Evolutionary conservation across 768 basidiomycete species (phyloP).

Genomic region (Exidia glandulosa): DNA sequence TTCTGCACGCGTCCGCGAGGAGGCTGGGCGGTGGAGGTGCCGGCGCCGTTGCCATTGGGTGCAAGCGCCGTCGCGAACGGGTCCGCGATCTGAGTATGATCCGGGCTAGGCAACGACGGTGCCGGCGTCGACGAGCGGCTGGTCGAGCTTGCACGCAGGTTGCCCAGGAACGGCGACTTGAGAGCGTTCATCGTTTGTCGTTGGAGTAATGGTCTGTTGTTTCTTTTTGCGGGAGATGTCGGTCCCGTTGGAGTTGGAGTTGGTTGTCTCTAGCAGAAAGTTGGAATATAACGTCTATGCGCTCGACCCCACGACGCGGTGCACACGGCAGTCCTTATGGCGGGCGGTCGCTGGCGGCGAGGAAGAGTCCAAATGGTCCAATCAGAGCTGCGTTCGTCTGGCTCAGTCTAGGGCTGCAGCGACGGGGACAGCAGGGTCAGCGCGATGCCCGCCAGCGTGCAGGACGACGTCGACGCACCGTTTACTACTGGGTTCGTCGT

Average conservation of each 20-base stretch:
- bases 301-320: constrained; percentile 34
- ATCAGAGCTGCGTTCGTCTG: constrained; percentile 32
- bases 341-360: constrained; percentile 65
- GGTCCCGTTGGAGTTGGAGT: constrained; percentile 11
- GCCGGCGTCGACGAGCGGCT: constrained; percentile 53
- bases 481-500: neutral
- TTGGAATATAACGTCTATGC: constrained; percentile 9
- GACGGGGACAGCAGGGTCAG: neutral
- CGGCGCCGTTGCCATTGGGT: constrained; percentile 32
- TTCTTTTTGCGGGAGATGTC: constrained; percentile 14
- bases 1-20: constrained; percentile 38
- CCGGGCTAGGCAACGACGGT: neutral
- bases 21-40: constrained; percentile 16
- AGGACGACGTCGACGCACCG: neutral
- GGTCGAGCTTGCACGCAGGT: constrained; percentile 25
- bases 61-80: constrained; percentile 11
- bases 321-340: constrained; percentile 39
- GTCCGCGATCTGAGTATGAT: neutral
- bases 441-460: neutral
- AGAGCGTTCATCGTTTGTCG: constrained; percentile 45
- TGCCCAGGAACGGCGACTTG: constrained; percentile 57
- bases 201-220: constrained; percentile 8
- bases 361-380: constrained; percentile 42
- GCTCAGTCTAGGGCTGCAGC: neutral
- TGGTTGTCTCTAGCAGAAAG: constrained; percentile 7